Evolutionary conservation across 208 protist species (phyloP), one percentile per base, ranked within the genome.

Genomic region (Novymonas esmeraldas): DNA sequence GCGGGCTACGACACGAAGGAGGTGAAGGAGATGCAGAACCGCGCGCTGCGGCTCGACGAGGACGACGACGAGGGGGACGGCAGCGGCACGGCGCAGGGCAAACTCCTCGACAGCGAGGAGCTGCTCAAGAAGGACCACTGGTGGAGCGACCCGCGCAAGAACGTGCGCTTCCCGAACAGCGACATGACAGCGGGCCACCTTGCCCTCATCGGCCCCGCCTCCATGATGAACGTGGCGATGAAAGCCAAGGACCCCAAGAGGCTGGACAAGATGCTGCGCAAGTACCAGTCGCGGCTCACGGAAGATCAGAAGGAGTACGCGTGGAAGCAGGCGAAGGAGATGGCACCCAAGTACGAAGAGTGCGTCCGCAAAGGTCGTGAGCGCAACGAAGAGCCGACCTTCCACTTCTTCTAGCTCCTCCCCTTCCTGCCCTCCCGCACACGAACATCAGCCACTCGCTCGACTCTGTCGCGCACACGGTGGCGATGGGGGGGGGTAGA

Each of bases 221-320:
- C 89, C 24, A 93, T 95, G 85, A 89, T 96, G 92, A 94, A 94
- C 67, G 82, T 93, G 39, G 92, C 89, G 20, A 79, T 90, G 76
- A 96, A 95, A 72, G 82, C 81, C 1, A 82, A 81, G 38, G 80
- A 94, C 49, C 92, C 92, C 13, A 85, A 93, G 64, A 83, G 79
- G 60, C 73, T 93, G 34, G 81, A 96, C 54, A 94, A 93, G 74
- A 89, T 94, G 85, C 82, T 80, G 49, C 78, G 92, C 49, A 94
- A 93, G 79, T 93, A 94, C 60, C 81, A 88, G 52, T 81, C 81
- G 18, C 54, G 82, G 29, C 73, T 96, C 9, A 93, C 87, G 3
- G 92, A 96, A 70, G 85, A 90, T 10, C 86, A 93, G 78, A 91
- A 91, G 78, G 87, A 92, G 68, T 85, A 89, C 62, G 88, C 89